Conservation (phyloP, 768 basidiomycete genomes). For the Suillus discolor region DNA sequence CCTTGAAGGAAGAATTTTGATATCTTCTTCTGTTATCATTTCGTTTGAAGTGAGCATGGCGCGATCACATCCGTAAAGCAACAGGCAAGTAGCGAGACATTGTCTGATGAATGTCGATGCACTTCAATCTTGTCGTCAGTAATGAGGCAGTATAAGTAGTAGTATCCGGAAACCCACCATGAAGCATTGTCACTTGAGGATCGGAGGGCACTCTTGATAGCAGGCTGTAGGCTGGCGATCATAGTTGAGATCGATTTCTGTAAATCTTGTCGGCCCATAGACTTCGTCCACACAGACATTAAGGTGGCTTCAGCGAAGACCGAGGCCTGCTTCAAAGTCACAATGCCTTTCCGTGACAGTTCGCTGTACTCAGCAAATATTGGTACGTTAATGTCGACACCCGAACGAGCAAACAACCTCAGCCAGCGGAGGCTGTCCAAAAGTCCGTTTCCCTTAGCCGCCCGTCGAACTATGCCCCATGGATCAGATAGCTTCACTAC, state of each 20-base stretch:
- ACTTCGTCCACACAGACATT: slow-evolving; percentile 61
- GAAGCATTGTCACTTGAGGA: slow-evolving; percentile 29
- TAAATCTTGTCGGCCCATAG: slow-evolving; percentile 60
- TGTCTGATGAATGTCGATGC: slow-evolving; percentile 56
- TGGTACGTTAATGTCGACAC: slow-evolving; percentile 59
- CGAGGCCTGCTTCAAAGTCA: slow-evolving; percentile 46
- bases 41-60: slow-evolving; percentile 44
- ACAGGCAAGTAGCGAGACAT: slow-evolving; percentile 61
- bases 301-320: slow-evolving; percentile 57
- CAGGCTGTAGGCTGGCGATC: slow-evolving; percentile 44
- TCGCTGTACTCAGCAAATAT: slow-evolving; percentile 51
- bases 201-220: slow-evolving; percentile 41
- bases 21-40: slow-evolving; percentile 51
- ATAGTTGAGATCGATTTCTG: slow-evolving; percentile 51
- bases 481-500: slow-evolving; percentile 46
- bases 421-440: slow-evolving; percentile 59
- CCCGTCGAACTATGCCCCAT: slow-evolving; percentile 50
- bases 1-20: slow-evolving; percentile 58
- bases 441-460: slow-evolving; percentile 48
- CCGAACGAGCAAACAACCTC: slow-evolving; percentile 60
- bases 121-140: slow-evolving; percentile 3
- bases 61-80: slow-evolving; percentile 70
- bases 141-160: neutral
- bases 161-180: slow-evolving; percentile 33
- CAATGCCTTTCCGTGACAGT: slow-evolving; percentile 39